phyloP scores from a whole-genome alignment of 306 rosid species.

The Dryas drummondii region DNA sequence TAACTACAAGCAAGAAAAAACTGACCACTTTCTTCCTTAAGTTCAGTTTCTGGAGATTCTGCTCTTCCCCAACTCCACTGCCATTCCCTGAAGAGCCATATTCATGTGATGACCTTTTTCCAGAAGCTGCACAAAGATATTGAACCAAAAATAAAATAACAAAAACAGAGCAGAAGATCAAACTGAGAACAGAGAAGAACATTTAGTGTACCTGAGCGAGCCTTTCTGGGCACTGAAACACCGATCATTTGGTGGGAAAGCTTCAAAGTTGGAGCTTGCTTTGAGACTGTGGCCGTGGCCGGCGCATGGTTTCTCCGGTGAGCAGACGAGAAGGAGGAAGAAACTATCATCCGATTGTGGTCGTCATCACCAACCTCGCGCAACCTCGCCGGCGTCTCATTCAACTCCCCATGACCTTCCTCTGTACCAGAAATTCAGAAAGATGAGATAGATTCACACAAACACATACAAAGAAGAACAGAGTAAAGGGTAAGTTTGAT shows the following conservation, averaged over 20 bases:
- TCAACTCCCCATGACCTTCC: constrained; percentile 21
- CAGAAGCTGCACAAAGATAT: constrained; percentile 47
- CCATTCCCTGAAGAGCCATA: constrained; percentile 37
- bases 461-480: too few relatives aligned
- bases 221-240: constrained; percentile 62
- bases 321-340: constrained; percentile 21
- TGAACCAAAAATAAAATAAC: constrained; percentile 1
- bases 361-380: constrained; percentile 6
- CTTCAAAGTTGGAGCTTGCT: constrained; percentile 32
- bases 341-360: constrained; percentile 26
- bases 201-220: constrained; percentile 62
- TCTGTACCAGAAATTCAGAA: constrained; percentile 21
- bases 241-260: constrained; percentile 50
- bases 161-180: constrained; percentile 2
- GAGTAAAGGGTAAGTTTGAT: too few relatives aligned
- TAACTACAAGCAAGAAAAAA: not conserved
- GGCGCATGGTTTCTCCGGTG: constrained; percentile 35
- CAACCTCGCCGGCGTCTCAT: too few relatives aligned
- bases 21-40: constrained; percentile 52
- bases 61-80: constrained; percentile 37
- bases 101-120: constrained; percentile 51
- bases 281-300: constrained; percentile 21
- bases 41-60: constrained; percentile 22
- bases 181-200: not conserved
- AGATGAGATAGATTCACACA: too few relatives aligned